Conservation (phyloP, 495 filamentous ascomycete species). For the Cudoniella acicularis region DNA sequence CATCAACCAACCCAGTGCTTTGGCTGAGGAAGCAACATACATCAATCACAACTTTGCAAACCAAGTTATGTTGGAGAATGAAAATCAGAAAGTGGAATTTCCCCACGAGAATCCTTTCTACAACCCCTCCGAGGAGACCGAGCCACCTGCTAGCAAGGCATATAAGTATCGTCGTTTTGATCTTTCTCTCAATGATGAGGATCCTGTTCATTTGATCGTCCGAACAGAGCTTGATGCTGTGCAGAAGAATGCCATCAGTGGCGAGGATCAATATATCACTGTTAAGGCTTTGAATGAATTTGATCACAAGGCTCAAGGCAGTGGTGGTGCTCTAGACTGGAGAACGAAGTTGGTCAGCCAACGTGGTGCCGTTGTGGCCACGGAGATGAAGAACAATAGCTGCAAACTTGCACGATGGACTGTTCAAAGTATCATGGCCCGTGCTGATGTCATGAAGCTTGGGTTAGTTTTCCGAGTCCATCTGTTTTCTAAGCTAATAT, state of each 20-base stretch:
- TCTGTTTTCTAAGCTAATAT: constrained; percentile 17
- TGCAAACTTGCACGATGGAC: constrained; percentile 98
- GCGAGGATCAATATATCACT: constrained; percentile 83
- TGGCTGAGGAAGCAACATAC: constrained; percentile 95
- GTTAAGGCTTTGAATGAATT: constrained; percentile 99
- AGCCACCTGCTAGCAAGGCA: constrained; percentile 87
- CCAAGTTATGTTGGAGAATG: constrained; percentile 83
- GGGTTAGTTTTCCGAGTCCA: constrained; percentile 50
- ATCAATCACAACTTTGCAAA: constrained; percentile 99
- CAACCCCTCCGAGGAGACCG: constrained; percentile 86
- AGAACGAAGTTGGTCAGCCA: constrained; percentile 86
- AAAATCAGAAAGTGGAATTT: constrained; percentile 74
- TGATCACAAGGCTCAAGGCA: constrained; percentile 93
- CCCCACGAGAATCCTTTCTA: constrained; percentile 94
- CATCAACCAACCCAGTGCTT: constrained; percentile 85
- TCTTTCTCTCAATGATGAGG: constrained; percentile 87
- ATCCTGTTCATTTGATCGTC: constrained; percentile 88
- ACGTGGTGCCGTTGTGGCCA: constrained; percentile 93
- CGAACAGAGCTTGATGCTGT: constrained; percentile 95
- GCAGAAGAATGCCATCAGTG: constrained; percentile 84
- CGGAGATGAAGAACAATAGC: constrained; percentile 99
- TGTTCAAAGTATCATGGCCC: constrained; percentile 89
- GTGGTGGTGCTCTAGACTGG: constrained; percentile 94
- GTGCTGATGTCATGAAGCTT: constrained; percentile 96
- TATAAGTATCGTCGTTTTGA: constrained; percentile 99